Base-by-base conservation (phyloP, 257 asterid species). In the Coffea canephora region DNA sequence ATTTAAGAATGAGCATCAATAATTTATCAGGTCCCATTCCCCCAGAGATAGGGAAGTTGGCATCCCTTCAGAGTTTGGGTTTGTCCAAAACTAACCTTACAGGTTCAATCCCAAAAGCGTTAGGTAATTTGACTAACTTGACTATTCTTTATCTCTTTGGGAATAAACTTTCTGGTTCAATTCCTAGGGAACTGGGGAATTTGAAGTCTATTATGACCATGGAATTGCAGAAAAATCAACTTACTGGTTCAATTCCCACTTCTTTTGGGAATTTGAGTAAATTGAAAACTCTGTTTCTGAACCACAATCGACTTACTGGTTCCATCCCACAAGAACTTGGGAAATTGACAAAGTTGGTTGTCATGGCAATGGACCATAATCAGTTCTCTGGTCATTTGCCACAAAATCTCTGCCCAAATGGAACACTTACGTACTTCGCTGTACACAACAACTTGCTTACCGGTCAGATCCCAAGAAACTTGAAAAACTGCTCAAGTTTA, bases 321-420 rank as follows among this genome's bases (percentile, higher is more conserved):
- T 19, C 66, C 8, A 69, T 71, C 9, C 73, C 82, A 15, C 0
- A 1, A 10, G 46, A 27, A 14, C 13, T 74, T 0, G 41, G 68
- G 2, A 9, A 66, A 48, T 19, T 52, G 16, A 8, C 14, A 16
- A 61, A 25, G 14, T 36, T 48, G 69, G n/a, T 27, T 4, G 12
- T 10, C 8, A 25, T 80, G 25, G 1, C 41, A 7, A 71, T 67
- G 18, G 23, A 59, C n/a, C 2, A 25, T 6, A 83, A 83, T 16
- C 13, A 49, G 61, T 50, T 81, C 23, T 67, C 75, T 4, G 89
- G 87, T 27, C 54, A 76, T 15, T 69, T 88, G 65, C 88, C 89
- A 3, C 73, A 84, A 69, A 54, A 86, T 18, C 16, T 86, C 1
- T 88, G 89, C 36, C 62, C 41, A 18, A 82, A 84, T 39, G 43